Percentiles rank a stretch among this genome's conserved stretches.
These are phyloP conservation scores for Collybia mongolica DNA, from an alignment of 768 basidiomycete genomes.

Conservation along the genomic window DNA sequence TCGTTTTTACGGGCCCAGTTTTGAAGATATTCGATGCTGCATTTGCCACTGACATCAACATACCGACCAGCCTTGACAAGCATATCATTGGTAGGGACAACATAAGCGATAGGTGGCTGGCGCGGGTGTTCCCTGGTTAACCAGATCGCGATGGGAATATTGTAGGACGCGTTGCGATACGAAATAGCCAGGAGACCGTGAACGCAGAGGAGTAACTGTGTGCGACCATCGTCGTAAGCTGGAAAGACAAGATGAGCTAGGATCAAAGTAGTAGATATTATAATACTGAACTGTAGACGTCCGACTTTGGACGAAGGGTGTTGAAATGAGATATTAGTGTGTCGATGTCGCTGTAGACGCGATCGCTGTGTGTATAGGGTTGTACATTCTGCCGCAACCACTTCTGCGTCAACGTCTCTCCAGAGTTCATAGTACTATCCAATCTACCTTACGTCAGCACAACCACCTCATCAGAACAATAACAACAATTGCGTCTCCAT, in stretches of 20 bases:
- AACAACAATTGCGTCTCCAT: not conserved
- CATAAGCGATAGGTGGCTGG: constrained; percentile 82
- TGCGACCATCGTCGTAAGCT: constrained; percentile 95
- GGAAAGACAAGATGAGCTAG: constrained; percentile 10
- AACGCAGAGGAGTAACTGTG: constrained; percentile 85
- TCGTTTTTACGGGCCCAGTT: constrained; percentile 85
- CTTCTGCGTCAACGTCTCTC: constrained; percentile 41
- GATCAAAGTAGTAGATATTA: no score
- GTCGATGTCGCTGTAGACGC: constrained; percentile 65
- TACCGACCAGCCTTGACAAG: constrained; percentile 74
- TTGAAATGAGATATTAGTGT: constrained; percentile 50
- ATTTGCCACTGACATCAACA: constrained; percentile 82
- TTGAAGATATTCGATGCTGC: constrained; percentile 63
- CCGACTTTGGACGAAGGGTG: constrained; percentile 74
- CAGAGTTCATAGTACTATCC: constrained; percentile 14
- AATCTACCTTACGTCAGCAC: not conserved
- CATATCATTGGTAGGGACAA: constrained; percentile 90
- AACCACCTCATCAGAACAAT: not conserved
- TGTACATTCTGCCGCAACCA: constrained; percentile 70
- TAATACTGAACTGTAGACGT: constrained; percentile 65
- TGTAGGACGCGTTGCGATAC: constrained; percentile 76
- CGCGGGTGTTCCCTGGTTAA: constrained; percentile 81
- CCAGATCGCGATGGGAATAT: constrained; percentile 94
- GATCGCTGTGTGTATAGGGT: constrained; percentile 53
- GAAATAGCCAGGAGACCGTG: constrained; percentile 91